A percentile compares a stretch with the other conserved stretches of the same genome.
Evolutionary conservation across 345 rosid species (phyloP).

Genomic region (Syzygium aqueum): DNA sequence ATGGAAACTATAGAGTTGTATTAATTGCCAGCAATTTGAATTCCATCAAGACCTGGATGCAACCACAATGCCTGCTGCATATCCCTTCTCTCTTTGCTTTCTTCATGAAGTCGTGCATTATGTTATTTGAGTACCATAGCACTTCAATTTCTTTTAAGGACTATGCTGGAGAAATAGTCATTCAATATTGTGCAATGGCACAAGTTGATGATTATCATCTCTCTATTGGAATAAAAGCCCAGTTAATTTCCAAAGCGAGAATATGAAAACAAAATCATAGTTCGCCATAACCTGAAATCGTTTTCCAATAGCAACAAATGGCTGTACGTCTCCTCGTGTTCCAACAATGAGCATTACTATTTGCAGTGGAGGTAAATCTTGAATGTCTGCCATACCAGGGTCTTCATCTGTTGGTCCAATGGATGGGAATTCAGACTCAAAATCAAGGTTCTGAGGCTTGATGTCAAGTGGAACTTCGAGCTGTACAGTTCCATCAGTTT

Average conservation of each 20-base stretch:
- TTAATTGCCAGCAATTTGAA: neutral
- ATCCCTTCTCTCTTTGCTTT: neutral
- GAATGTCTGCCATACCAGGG: conserved; percentile 5
- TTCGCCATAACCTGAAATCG: conserved; percentile 32
- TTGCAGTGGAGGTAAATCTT: conserved; percentile 30
- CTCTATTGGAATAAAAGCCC: neutral
- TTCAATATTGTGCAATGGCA: neutral
- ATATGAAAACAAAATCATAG: neutral
- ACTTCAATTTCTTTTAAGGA: neutral
- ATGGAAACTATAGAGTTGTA: neutral
- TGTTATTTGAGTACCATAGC: neutral
- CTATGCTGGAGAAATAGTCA: neutral
- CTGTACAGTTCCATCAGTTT: conserved; percentile 45
- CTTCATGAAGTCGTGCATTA: neutral
- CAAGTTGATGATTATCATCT: neutral
- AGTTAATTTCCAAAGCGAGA: neutral
- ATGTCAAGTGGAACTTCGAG: conserved; percentile 38
- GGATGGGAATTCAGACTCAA: conserved; percentile 11
- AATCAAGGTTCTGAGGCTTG: conserved; percentile 17
- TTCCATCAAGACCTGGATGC: neutral
- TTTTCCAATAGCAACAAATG: conserved; percentile 56
- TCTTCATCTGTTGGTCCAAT: conserved; percentile 18
- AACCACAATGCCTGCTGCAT: neutral
- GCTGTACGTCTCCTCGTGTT: conserved; percentile 63
- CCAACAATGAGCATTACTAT: conserved; percentile 62